phyloP scores from a whole-genome alignment of 768 basidiomycete species.

The Tylopilus rubrobrunneus region DNA sequence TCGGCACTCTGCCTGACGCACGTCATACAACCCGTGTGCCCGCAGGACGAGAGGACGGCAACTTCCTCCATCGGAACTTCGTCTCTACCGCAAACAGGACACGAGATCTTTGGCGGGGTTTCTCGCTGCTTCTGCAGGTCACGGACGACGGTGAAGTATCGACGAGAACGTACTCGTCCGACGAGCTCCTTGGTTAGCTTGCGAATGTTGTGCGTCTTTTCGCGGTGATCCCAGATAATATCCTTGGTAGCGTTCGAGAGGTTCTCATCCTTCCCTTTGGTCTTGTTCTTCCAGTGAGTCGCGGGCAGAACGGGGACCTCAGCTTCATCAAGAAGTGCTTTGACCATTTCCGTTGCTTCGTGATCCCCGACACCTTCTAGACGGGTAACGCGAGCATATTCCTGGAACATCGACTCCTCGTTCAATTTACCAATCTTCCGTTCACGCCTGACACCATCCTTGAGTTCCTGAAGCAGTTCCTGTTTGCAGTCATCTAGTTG shows the following conservation, averaged over 20 bases:
- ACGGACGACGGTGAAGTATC: constrained; percentile 89
- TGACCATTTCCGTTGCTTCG: constrained; percentile 64
- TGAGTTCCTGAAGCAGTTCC: constrained; percentile 65
- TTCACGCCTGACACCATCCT: constrained; percentile 64
- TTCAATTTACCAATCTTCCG: constrained; percentile 57
- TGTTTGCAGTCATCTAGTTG: constrained; percentile 77
- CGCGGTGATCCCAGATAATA: constrained; percentile 75
- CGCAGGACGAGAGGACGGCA: constrained; percentile 87
- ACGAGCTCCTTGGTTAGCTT: constrained; percentile 84
- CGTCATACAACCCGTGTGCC: constrained; percentile 77
- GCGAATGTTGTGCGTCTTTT: constrained; percentile 83
- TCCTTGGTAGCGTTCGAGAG: constrained; percentile 57
- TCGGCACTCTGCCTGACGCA: constrained; percentile 75
- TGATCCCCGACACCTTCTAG: constrained; percentile 68
- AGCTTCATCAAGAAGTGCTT: constrained; percentile 58
- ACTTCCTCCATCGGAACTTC: constrained; percentile 62
- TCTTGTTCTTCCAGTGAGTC: constrained; percentile 35
- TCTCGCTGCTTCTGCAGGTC: constrained; percentile 78
- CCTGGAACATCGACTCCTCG: constrained; percentile 75
- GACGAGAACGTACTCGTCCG: constrained; percentile 83
- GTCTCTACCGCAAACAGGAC: constrained; percentile 57
- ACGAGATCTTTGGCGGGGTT: constrained; percentile 53
- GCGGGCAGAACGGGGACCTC: constrained; percentile 38
- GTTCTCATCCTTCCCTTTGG: constrained; percentile 53
- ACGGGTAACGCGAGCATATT: constrained; percentile 66